Base-by-base conservation (phyloP, 2,329 filamentous ascomycete genomes). In the Rosellinia necatrix region DNA sequence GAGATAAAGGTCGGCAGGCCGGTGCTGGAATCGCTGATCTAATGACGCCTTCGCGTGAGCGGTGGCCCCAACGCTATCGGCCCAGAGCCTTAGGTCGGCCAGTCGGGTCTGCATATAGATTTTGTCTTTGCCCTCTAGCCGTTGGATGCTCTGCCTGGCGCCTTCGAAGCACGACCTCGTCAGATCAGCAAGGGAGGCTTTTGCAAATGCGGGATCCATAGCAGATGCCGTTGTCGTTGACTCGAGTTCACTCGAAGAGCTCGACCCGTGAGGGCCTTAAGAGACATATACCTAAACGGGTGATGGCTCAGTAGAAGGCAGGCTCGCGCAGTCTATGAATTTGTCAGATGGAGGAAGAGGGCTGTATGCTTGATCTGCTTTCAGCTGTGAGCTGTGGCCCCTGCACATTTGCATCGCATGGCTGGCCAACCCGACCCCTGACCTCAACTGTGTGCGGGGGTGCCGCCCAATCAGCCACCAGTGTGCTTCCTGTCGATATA, bases 11-110 rank as follows among this genome's bases (percentile, higher is more conserved):
- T 49, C 46, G 15, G 30, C 15, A 19, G 46, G 24, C 38, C 48
- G 38, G 37, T 43, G 19, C n/a, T 35, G 46, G 35, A 49, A 35
- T 51, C 37, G 19, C 13, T 4, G n/a, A 27, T 51, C 37, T 4
- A 42, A 12, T 27, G 38, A 51, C 19, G 38, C 37, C 35, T 49
- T 49, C 15, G 24, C 22, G 40, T 40, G 24, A 49, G 46, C 46
- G 10, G 24, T 49, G 32, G 46, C 46, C 35, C 48, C 48, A 15
- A 51, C 48, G 37, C 48, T 35, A 27, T 43, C 37, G 9, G 48
- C 48, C 48, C 48, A 51, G n/a, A 51, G 48, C 19, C 29, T 51
- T 7, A 51, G 29, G 19, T 51, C 48, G 21, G 38, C 38, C 4
- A 51, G 48, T 21, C 38, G 37, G 6, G 38, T 51, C 43, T 51